A percentile compares a stretch with the other conserved stretches of the same genome.
Evolutionary conservation across 225 moss, liverwort and hornwort genomes (phyloP).

Genomic region (Marchantia paleacea): DNA sequence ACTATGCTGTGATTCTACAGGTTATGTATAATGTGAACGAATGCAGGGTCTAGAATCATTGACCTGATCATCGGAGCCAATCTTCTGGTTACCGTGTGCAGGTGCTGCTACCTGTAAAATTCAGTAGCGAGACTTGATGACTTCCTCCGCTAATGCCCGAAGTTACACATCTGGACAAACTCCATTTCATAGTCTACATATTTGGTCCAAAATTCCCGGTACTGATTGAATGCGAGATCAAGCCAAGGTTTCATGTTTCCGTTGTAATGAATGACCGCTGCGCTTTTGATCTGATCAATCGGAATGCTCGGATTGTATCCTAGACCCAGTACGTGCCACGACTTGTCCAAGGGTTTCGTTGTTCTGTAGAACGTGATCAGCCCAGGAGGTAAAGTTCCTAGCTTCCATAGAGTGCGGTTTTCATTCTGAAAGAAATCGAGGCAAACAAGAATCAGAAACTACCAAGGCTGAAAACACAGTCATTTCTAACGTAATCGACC

Average conservation of each 20-base stretch:
- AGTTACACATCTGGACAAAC: slow-evolving; percentile 51
- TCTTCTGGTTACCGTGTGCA: slow-evolving; percentile 42
- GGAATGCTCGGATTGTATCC: slow-evolving; percentile 85
- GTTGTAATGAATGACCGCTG: slow-evolving; percentile 86
- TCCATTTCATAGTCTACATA: slow-evolving; percentile 70
- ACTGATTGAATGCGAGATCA: slow-evolving; percentile 74
- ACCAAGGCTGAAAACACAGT: not conserved
- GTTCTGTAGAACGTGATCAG: slow-evolving; percentile 78
- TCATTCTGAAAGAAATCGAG: slow-evolving; percentile 57
- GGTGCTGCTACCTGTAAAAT: slow-evolving; percentile 42
- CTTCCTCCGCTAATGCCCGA: slow-evolving; percentile 37
- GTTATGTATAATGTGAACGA: slow-evolving; percentile 20
- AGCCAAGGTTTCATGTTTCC: slow-evolving; percentile 93
- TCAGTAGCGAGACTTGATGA: slow-evolving; percentile 24
- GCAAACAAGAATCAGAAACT: not conserved
- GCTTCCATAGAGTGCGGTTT: slow-evolving; percentile 80
- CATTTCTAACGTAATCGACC: too few relatives aligned
- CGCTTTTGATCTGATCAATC: slow-evolving; percentile 53
- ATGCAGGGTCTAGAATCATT: slow-evolving; percentile 30
- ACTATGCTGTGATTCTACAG: slow-evolving; percentile 12
- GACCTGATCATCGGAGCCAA: slow-evolving; percentile 41
- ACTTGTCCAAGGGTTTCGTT: slow-evolving; percentile 68
- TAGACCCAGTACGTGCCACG: slow-evolving; percentile 84
- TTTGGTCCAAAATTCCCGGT: slow-evolving; percentile 79
- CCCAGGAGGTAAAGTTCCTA: slow-evolving; percentile 82